A percentile compares a stretch with the other conserved stretches of the same genome.
Evolutionary conservation across 1,139 yeast species (phyloP).

Genomic region (Kodamaea fungicola): DNA sequence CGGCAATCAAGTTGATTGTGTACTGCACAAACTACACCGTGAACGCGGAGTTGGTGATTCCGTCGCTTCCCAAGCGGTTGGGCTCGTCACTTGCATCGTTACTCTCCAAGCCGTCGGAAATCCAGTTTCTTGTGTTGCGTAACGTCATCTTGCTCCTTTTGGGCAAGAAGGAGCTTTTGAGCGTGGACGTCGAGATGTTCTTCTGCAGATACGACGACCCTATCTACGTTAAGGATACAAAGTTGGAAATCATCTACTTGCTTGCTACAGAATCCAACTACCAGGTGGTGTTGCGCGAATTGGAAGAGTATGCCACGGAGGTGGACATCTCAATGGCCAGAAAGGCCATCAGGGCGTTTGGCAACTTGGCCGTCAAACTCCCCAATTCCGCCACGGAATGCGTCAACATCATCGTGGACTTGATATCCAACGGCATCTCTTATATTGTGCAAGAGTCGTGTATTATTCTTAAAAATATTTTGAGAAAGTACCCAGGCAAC

Average conservation of each 20-base stretch:
- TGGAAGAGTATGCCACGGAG: slow-evolving; percentile 84
- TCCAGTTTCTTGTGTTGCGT: slow-evolving; percentile 78
- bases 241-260: slow-evolving; percentile 79
- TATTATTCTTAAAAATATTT: slow-evolving; percentile 70
- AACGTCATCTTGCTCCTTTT: slow-evolving; percentile 75
- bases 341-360: slow-evolving; percentile 85
- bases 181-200: slow-evolving; percentile 70
- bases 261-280: slow-evolving; percentile 68
- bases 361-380: slow-evolving; percentile 79
- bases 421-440: slow-evolving; percentile 64
- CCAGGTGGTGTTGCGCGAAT: slow-evolving; percentile 62
- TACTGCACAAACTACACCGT: slow-evolving; percentile 70
- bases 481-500: slow-evolving; percentile 66
- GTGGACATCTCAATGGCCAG: slow-evolving; percentile 83
- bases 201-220: slow-evolving; percentile 85
- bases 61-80: slow-evolving; percentile 55
- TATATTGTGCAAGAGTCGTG: slow-evolving; percentile 80
- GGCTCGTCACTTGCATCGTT: slow-evolving; percentile 72
- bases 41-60: slow-evolving; percentile 40
- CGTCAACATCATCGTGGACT: slow-evolving; percentile 57
- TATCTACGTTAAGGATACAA: slow-evolving; percentile 84
- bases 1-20: slow-evolving; percentile 67
- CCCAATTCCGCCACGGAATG: slow-evolving; percentile 55
- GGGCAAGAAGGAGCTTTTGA: slow-evolving; percentile 59
- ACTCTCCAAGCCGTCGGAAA: slow-evolving; percentile 75